Evolutionary conservation across 2,329 filamentous ascomycete species (phyloP).

Genomic region (Penicillium sp.): DNA sequence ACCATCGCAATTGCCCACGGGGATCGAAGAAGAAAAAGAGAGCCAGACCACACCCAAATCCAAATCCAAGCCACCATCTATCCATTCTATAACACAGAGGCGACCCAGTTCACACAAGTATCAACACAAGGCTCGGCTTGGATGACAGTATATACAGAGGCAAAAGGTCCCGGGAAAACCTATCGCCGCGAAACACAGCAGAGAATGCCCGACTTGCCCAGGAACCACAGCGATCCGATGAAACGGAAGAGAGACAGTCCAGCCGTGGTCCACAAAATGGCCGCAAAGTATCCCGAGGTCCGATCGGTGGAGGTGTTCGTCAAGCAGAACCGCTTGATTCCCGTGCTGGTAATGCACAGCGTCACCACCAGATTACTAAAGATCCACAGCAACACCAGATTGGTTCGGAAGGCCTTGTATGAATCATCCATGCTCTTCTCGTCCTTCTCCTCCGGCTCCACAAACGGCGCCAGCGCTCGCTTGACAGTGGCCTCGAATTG

Average conservation of each 20-base stretch:
- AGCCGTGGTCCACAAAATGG: constrained; percentile 82
- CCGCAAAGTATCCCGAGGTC: constrained; percentile 84
- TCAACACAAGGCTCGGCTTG: constrained; percentile 3
- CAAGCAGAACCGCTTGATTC: constrained; percentile 73
- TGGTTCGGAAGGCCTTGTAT: constrained; percentile 98
- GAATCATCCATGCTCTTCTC: constrained; percentile 88
- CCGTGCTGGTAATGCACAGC: constrained; percentile 80
- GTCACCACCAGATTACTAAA: constrained; percentile 84
- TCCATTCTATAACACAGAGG: constrained; percentile 10
- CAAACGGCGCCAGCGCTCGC: constrained; percentile 76
- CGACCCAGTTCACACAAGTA: constrained; percentile 1
- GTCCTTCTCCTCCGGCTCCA: constrained; percentile 66
- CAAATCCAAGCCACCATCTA: constrained; percentile 4
- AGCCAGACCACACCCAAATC: constrained; percentile 1
- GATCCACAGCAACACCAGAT: constrained; percentile 83
- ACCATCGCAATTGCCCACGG: no score
- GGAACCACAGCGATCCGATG: constrained; percentile 83
- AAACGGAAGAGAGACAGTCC: constrained; percentile 78
- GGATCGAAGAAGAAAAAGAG: no score
- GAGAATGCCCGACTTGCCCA: constrained; percentile 86
- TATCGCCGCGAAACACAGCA: constrained; percentile 83
- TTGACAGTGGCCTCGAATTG: constrained; percentile 94
- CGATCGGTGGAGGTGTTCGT: constrained; percentile 60
- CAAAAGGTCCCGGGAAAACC: background rate
- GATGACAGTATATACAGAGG: constrained; percentile 15